phyloP scores from a whole-genome alignment of 192 early-diverging fungal species.

The Coemansia sp. region DNA sequence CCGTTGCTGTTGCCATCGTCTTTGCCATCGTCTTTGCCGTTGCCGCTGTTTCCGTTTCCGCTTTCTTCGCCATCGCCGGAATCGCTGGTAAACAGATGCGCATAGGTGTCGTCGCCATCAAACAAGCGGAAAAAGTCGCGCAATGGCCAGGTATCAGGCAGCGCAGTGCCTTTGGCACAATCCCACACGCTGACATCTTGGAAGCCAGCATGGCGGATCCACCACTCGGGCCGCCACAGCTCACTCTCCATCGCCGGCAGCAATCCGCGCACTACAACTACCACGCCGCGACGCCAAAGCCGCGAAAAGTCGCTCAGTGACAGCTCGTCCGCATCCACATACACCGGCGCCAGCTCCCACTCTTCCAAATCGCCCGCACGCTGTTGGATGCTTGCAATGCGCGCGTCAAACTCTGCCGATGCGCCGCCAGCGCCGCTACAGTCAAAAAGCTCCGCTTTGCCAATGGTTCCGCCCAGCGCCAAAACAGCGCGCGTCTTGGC shows the following conservation, averaged over 20 bases:
- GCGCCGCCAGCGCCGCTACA: constrained; percentile 15
- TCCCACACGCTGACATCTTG: constrained; percentile 59
- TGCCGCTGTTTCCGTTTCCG: not conserved
- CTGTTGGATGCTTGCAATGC: constrained; percentile 11
- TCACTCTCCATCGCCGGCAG: constrained; percentile 10
- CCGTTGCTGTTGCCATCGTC: not conserved
- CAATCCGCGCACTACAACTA: constrained; percentile 36
- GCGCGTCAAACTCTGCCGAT: constrained; percentile 5
- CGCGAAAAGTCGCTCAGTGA: constrained; percentile 33
- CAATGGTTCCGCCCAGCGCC: not conserved
- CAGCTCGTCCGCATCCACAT: constrained; percentile 27
- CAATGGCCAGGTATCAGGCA: constrained; percentile 31
- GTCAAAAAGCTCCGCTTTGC: constrained; percentile 1
- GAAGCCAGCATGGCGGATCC: constrained; percentile 34
- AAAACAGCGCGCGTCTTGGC: constrained; percentile 1
- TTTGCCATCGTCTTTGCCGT: too few relatives aligned
- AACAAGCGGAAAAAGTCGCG: constrained; percentile 58
- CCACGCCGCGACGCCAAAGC: constrained; percentile 30
- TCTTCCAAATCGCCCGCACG: constrained; percentile 27
- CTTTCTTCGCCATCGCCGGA: not conserved
- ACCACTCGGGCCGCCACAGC: constrained; percentile 41
- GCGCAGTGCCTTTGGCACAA: constrained; percentile 30
- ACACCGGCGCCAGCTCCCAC: constrained; percentile 37
- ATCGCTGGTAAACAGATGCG: constrained; percentile 5
- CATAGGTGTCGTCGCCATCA: constrained; percentile 39